Conservation (phyloP, 2,329 filamentous ascomycete species). For the Anisogramma anomala region DNA sequence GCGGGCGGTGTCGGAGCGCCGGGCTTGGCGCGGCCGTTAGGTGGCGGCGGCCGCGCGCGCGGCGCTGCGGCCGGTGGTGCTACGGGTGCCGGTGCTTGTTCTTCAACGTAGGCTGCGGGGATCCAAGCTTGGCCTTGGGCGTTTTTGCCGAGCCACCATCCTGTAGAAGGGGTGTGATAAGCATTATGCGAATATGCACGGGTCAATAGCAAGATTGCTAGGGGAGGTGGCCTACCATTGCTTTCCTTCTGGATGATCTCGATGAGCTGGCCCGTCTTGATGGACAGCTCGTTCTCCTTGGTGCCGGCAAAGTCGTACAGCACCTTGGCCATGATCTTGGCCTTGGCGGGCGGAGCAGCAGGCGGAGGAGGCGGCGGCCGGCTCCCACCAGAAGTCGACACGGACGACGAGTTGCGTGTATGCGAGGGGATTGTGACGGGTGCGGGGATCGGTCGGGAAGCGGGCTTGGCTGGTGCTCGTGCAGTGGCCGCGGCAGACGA, state of each 20-base stretch:
- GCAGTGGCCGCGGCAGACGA: constrained; percentile 11
- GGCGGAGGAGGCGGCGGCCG: constrained; percentile 57
- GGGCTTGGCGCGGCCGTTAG: constrained; percentile 49
- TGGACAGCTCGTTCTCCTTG: constrained; percentile 71
- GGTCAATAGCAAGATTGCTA: background rate
- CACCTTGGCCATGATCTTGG: constrained; percentile 75
- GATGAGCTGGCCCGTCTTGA: constrained; percentile 69
- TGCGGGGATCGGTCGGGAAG: constrained; percentile 18
- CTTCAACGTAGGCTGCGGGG: constrained; percentile 86
- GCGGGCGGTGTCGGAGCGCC: constrained; percentile 66
- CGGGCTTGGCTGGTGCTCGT: constrained; percentile 19
- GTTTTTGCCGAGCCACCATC: constrained; percentile 92
- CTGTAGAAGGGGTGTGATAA: constrained; percentile 37
- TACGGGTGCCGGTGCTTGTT: constrained; percentile 51
- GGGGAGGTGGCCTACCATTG: constrained; percentile 60
- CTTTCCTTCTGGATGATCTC: constrained; percentile 88
- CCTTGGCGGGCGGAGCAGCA: constrained; percentile 49
- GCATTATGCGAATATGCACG: background rate
- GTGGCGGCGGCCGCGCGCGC: constrained; percentile 51
- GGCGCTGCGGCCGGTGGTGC: constrained; percentile 46
- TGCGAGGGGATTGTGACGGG: constrained; percentile 34
- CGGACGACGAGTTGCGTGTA: constrained; percentile 43
- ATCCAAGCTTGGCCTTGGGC: constrained; percentile 72
- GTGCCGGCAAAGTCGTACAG: constrained; percentile 86
- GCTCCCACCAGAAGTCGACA: constrained; percentile 36